Base-by-base conservation (phyloP, 2,329 filamentous ascomycete genomes). In the Ophiostoma australiae region DNA sequence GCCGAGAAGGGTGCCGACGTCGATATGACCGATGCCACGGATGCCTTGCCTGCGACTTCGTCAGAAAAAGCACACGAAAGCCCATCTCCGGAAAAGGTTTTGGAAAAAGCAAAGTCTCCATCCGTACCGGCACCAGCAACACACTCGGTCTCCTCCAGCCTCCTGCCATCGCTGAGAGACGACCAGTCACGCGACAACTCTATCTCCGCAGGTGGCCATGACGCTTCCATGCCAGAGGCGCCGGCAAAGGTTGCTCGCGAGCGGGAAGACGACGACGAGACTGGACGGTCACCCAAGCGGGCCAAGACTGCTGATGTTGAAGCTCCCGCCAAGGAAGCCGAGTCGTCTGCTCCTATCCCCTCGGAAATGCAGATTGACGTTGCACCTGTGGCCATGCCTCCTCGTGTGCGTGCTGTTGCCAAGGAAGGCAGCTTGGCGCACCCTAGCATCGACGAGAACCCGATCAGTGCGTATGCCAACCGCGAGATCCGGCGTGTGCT, bases 221-320 rank as follows among this genome's bases (percentile, higher is more conserved):
- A 83, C 71, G 79, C 79, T 0, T 81, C 78, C 75, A 82, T 84
- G 80, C 78, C 77, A 4, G 82, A 83, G 41, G 77, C 76, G 1
- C 82, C 85, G 0, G 81, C 82, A 1, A 94, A 94, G 80, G 77
- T 90, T 15, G 84, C 92, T 1, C 89, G 92, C 13, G 90, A 90
- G 75, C 89, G 94, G 17, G 93, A 97, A 72, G 89, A 93, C 4
- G 93, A 97, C 74, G 82, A 83, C 0, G 81, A 81, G 17, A 82
- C 83, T 13, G 87, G 92, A 74, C 93, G 90, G 70, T 87, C 87
- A 20, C 87, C 93, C 0, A 97, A 97, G 82, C 89, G 94, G 35
- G 88, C 91, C 52, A 94, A 90, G 80, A 91, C 92, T 1, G 81
- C 82, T 41, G 79, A 74, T 13, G 48, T 37, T 1, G 74, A 72